These are phyloP conservation scores for Jaltomata sinuosa DNA, from an alignment of 257 asterid genomes.

Conservation along the genomic window DNA sequence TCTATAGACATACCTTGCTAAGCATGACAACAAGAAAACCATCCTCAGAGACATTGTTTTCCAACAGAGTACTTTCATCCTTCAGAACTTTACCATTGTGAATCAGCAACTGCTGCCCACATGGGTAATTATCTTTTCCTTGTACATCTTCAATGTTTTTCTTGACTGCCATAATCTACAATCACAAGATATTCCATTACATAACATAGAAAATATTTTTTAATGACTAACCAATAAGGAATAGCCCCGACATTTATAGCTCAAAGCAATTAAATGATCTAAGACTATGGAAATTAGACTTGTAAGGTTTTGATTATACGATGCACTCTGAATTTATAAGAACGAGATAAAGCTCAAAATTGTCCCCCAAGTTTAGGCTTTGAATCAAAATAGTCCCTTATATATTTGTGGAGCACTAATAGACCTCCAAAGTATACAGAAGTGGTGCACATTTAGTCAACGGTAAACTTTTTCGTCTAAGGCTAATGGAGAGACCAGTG, in stretches of 20 bases:
- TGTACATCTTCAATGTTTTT: conserved; percentile 81
- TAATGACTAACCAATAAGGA: neutral
- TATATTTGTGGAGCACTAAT: neutral
- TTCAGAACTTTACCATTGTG: conserved; percentile 86
- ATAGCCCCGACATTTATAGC: neutral
- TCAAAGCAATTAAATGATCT: conserved; percentile 2
- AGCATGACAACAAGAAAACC: conserved; percentile 97
- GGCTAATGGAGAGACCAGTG: neutral
- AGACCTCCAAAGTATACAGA: neutral
- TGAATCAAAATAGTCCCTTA: neutral
- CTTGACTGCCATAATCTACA: conserved; percentile 82
- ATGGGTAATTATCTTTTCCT: conserved; percentile 86
- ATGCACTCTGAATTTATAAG: neutral
- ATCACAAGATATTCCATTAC: neutral
- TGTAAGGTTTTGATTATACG: neutral
- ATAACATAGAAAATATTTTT: neutral
- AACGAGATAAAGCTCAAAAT: neutral
- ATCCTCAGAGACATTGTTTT: conserved; percentile 80
- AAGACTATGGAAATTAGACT: neutral
- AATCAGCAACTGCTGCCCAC: conserved; percentile 84
- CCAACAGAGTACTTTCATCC: conserved; percentile 71
- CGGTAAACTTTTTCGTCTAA: neutral
- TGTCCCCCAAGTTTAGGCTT: neutral
- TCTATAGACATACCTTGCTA: conserved; percentile 52
- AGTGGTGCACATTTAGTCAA: neutral